Evolutionary conservation across 192 early-diverging fungal species (phyloP), one percentile per base, ranked within the genome.

Genomic region (Linnemannia hyalina): DNA sequence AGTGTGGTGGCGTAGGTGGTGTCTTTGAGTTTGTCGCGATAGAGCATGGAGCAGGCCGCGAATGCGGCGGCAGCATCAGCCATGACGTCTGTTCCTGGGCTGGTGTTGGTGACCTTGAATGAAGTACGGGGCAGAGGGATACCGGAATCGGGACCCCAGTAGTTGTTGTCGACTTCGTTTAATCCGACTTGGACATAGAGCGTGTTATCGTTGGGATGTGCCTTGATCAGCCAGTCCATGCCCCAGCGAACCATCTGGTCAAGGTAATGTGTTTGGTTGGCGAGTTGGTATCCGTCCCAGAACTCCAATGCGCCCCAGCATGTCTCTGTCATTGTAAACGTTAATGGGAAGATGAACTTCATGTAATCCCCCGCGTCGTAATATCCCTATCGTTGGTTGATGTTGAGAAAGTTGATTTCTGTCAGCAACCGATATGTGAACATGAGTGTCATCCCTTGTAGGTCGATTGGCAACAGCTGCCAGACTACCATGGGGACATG

Each of bases 341-440:
- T 89, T 57, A 93, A 73, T 44, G 93, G 93, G n/a, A 92, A 88
- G n/a, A 90, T 90, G 68, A 93, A 93, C 78, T 93, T 93, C 40
- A 93, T 44, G 57, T 93, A 91, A 75, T 93, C 93, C 32, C 92
- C 90, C 20, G 90, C 90, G 75, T 91, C 90, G 76, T 81, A 91
- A 69, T 89, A 91, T 4, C 90, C 89, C 81, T 88, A 74, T 35
- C 10, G 10, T 57, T 49, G 1, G 22, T 22, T 10, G 29, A 52
- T 22, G 44, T 6, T 36, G 57, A 38, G 7, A 73, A 42, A 11
- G 15, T 36, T 47, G 42, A 60, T 68, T 32, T 46, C 10, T 46
- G 44, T 46, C 44, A 46, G 13, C 44, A 15, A 13, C 3, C 18
- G 20, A 52, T 52, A 18, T 52, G 49, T 52, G 18, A 22, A 52